These are phyloP conservation scores for Amanita jacksonii DNA, from an alignment of 768 basidiomycete species.

Conservation along the genomic window DNA sequence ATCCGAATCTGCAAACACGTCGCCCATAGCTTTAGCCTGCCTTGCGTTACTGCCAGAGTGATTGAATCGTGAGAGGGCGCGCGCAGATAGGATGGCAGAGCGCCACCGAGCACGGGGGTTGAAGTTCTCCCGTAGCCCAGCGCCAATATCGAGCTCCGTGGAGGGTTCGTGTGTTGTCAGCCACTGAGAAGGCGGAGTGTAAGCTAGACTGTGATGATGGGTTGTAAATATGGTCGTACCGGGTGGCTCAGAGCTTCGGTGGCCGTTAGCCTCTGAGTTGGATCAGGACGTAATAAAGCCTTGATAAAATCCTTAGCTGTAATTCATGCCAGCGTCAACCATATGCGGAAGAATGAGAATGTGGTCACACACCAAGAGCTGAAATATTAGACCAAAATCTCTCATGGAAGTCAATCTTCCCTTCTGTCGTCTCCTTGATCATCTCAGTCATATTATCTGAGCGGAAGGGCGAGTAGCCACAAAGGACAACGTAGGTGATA, in stretches of 20 bases:
- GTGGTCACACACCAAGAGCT: constrained; percentile 43
- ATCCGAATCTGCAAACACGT: constrained; percentile 7
- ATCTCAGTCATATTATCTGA: constrained; percentile 70
- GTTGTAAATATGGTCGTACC: not conserved
- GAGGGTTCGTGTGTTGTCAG: constrained; percentile 49
- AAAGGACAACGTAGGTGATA: constrained; percentile 90
- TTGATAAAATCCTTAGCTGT: constrained; percentile 82
- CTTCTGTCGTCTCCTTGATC: constrained; percentile 75
- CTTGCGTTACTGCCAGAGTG: not conserved
- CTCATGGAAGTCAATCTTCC: constrained; percentile 85
- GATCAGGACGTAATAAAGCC: constrained; percentile 60
- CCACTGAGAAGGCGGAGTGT: not conserved
- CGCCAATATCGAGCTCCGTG: constrained; percentile 63
- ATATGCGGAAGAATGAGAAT: not conserved
- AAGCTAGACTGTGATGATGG: not conserved
- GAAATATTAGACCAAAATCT: constrained; percentile 92
- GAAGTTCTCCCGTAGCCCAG: constrained; percentile 76
- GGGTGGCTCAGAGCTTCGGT: constrained; percentile 52
- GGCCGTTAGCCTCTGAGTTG: constrained; percentile 62
- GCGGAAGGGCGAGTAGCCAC: constrained; percentile 93
- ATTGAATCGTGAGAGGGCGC: constrained; percentile 29
- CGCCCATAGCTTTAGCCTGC: not conserved
- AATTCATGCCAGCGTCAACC: not conserved
- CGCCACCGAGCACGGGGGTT: constrained; percentile 68
- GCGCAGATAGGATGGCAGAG: constrained; percentile 48